Base-by-base conservation (phyloP, 2,329 filamentous ascomycete genomes). In the Alternaria infectoria region DNA sequence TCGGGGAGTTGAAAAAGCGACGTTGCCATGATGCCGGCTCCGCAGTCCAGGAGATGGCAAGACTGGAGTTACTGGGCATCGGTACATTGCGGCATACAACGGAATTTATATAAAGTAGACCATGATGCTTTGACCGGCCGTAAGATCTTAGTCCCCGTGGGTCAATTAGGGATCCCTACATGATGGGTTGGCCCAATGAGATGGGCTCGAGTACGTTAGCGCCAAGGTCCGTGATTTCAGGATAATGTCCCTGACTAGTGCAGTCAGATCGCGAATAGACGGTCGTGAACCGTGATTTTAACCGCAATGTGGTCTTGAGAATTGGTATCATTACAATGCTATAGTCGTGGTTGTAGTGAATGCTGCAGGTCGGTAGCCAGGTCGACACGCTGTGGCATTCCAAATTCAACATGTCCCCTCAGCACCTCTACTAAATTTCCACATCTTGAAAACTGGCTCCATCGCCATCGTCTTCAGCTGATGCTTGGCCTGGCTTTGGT, bases 391-490 rank as follows among this genome's bases (percentile, higher is more conserved):
- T 40, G 36, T 3, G 13, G 9, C 23, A 19, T 40, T 50, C 15
- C 17, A 54, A 9, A 26, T n/a, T 11, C 9, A 7, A 21, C 36
- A n/a, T 21, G 13, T 19, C 12, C 51, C 51, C 45, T 50, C 26
- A 15, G 12, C 26, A 11, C 5, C 12, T 26, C 19, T 8, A 30
- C 43, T 61, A 78, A 12, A 78, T 67, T 28, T 68, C 60, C 10
- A 80, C 72, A 40, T 80, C 76, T 57, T 79, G 75, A 46, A 80
- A 80, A 64, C 75, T 78, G 11, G 66, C 72, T 46, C 72, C 68
- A 25, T 77, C 74, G 17, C 74, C 75, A 11, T 77, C 74, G 13
- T 76, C 74, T 44, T 76, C 74, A 0, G 74, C 73, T 6, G 70
- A 69, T 43, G 70, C 63, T 51, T 71, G 71, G 10, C 68, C 70